These are phyloP conservation scores for Solanum raphanifolium DNA, from an alignment of 257 asterid genomes.

Conservation along the genomic window DNA sequence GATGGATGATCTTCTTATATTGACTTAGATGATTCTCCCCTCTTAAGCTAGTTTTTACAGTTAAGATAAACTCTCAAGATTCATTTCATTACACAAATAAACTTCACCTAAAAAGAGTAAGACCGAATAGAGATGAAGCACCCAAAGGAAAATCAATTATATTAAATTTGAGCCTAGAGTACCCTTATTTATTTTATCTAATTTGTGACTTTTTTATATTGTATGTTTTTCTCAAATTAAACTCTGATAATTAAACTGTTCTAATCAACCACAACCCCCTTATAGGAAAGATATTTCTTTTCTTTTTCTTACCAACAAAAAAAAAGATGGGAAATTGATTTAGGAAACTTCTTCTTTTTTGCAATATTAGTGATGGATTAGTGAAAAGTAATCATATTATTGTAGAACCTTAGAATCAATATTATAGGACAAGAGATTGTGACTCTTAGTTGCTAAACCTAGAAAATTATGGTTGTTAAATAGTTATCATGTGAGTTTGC, in stretches of 20 bases:
- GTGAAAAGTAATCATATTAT: neutral
- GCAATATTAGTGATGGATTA: neutral
- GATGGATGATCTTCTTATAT: neutral
- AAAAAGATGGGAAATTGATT: neutral
- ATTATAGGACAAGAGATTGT: neutral
- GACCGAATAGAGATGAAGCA: neutral
- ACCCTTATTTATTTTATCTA: neutral
- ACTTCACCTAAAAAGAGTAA: neutral
- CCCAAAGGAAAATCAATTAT: neutral
- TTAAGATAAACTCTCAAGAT: neutral
- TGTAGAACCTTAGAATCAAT: neutral
- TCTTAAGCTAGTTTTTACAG: neutral
- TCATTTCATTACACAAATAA: neutral
- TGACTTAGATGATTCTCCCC: fast-evolving
- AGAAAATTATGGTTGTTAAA: conserved; percentile 21
- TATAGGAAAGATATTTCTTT: neutral
- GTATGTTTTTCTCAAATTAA: neutral
- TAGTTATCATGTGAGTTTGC: conserved; percentile 27
- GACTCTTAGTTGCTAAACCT: neutral
- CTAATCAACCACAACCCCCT: neutral
- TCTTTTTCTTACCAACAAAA: neutral
- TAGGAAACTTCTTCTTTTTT: neutral
- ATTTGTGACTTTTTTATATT: neutral
- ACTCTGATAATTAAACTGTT: neutral
- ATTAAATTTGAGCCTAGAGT: neutral